Percentiles rank a stretch among this genome's conserved stretches.
phyloP scores from a whole-genome alignment of 2,329 filamentous ascomycete species.

The Fusarium tuaranense region DNA sequence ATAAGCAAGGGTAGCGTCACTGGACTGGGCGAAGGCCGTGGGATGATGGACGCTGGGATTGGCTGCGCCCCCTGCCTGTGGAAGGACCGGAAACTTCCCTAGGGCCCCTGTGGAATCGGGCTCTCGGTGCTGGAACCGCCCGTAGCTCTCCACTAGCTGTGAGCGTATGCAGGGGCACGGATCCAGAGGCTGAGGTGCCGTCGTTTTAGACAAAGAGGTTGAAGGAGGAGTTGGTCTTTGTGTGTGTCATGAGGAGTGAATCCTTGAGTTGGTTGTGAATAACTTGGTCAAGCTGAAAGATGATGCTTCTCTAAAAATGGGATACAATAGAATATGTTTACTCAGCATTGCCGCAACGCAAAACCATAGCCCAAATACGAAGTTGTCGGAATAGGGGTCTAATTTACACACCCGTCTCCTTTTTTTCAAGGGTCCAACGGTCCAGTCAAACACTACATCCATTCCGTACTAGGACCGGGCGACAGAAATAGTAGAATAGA shows the following conservation, averaged over 20 bases:
- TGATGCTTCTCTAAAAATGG: not conserved
- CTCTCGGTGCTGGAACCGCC: constrained; percentile 29
- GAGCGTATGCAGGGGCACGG: constrained; percentile 35
- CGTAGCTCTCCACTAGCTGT: constrained; percentile 20
- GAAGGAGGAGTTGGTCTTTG: not conserved
- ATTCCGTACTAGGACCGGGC: not conserved
- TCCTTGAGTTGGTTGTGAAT: not conserved
- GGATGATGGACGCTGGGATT: constrained; percentile 41
- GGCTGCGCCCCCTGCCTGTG: constrained; percentile 18
- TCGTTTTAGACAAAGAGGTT: not conserved
- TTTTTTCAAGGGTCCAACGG: constrained; percentile 14
- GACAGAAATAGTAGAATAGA: not conserved
- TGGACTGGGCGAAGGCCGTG: constrained; percentile 17
- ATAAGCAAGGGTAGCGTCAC: constrained; percentile 39
- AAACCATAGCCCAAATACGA: not conserved
- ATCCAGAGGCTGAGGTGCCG: constrained; percentile 1
- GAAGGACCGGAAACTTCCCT: constrained; percentile 3
- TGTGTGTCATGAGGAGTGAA: not conserved
- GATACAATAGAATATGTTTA: not conserved
- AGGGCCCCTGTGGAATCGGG: constrained; percentile 28
- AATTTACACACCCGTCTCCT: constrained; percentile 33
- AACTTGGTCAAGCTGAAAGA: not conserved
- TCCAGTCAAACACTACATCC: not conserved
- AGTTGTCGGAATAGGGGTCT: constrained; percentile 34
- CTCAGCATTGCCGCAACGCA: not conserved